Conservation (phyloP, 495 filamentous ascomycete genomes). For the Podospora australis region DNA sequence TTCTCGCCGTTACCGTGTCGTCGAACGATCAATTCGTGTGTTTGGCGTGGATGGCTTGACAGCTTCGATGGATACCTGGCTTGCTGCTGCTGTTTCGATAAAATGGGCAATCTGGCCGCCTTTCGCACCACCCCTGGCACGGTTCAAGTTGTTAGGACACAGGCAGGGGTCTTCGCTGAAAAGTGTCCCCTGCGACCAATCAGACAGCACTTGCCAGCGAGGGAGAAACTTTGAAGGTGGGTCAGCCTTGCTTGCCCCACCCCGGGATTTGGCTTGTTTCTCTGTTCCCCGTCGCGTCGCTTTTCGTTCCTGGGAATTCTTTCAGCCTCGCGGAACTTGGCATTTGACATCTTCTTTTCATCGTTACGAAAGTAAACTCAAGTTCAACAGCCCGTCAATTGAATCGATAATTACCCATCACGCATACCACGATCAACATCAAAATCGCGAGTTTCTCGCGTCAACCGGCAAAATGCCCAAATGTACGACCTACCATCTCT, state of each 20-base stretch:
- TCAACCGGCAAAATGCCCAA: slow-evolving; percentile 34
- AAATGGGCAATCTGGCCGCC: slow-evolving; percentile 5
- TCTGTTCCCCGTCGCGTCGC: no score
- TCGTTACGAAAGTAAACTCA: not conserved
- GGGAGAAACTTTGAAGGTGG: not conserved
- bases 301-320: no score
- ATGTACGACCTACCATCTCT: slow-evolving; percentile 17
- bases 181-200: slow-evolving; percentile 18
- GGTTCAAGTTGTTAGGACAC: no score
- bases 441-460: not conserved
- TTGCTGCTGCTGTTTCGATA: not conserved
- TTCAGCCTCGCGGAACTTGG: slow-evolving; percentile 24
- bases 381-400: no score
- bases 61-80: no score
- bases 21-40: no score
- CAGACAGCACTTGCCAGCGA: slow-evolving; percentile 4
- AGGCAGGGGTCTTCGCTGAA: not conserved
- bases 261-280: no score
- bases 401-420: no score
- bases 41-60: slow-evolving; percentile 2
- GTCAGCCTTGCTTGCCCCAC: slow-evolving; percentile 8
- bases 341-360: not conserved
- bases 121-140: no score
- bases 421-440: not conserved
- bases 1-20: no score